Conservation (phyloP, 2,329 filamentous ascomycete species). For the Cryphonectria parasitica region DNA sequence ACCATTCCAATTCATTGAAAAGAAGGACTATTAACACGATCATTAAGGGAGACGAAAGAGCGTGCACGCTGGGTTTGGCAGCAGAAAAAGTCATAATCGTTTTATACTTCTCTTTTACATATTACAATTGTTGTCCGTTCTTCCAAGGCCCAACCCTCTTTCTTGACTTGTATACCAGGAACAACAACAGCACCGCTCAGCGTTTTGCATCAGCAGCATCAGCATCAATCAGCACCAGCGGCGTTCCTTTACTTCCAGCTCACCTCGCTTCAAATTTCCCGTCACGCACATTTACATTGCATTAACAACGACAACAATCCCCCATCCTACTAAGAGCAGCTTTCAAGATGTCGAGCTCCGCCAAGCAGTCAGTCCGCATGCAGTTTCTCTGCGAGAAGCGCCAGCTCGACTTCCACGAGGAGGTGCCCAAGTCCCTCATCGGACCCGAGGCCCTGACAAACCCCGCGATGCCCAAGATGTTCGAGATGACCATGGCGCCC, state of each 20-base stretch:
- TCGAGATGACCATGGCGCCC: constrained; percentile 24
- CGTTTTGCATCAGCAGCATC: not conserved
- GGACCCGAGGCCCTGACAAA: constrained; percentile 26
- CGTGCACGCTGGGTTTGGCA: not conserved
- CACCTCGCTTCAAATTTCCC: not conserved
- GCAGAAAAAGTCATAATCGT: not conserved
- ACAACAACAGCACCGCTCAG: not conserved
- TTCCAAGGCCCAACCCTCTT: not conserved
- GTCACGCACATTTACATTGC: not conserved
- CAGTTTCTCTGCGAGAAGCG: constrained; percentile 30
- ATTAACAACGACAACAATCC: not conserved
- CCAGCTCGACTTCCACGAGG: constrained; percentile 29
- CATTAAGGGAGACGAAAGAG: not conserved
- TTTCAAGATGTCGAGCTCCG: constrained; percentile 4
- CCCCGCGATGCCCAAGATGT: constrained; percentile 29
- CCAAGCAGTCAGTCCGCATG: constrained; percentile 27
- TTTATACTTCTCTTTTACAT: not conserved
- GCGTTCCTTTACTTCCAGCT: not conserved
- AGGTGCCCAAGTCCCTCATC: constrained; percentile 26
- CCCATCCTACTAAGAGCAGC: not conserved
- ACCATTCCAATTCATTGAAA: not conserved
- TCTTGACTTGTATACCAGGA: not conserved
- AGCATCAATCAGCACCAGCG: not conserved
- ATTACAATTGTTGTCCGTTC: not conserved
- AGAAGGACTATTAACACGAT: not conserved